phyloP scores from a whole-genome alignment of 2,329 filamentous ascomycete genomes.

The Ascochyta rabiei region DNA sequence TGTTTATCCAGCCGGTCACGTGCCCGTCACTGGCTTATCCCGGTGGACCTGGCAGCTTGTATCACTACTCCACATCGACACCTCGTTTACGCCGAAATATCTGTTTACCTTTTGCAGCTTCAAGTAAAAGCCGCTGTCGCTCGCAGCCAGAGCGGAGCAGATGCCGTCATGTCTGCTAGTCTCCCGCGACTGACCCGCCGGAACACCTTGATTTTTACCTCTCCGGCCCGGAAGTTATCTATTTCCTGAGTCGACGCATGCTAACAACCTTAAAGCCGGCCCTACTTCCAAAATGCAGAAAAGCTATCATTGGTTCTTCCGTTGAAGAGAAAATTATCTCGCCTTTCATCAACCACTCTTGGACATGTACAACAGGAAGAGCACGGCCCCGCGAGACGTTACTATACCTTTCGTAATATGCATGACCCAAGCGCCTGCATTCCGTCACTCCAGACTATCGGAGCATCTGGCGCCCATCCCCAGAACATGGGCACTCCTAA shows the following conservation, averaged over 20 bases:
- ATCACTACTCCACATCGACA: not conserved
- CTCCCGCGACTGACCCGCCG: conserved; percentile 5
- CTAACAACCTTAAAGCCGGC: not conserved
- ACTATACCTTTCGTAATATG: not conserved
- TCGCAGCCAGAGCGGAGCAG: conserved; percentile 2
- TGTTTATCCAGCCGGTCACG: not conserved
- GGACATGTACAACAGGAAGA: not conserved
- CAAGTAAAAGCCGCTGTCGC: not conserved
- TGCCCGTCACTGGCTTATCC: not conserved
- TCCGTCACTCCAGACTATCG: not conserved
- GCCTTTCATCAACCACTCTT: not conserved
- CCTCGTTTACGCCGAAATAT: not conserved
- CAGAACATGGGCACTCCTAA: conserved; percentile 1
- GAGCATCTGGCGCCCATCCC: not conserved
- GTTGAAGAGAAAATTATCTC: not conserved
- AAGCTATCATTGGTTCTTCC: not conserved
- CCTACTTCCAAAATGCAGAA: not conserved
- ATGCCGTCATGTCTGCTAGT: conserved; percentile 10
- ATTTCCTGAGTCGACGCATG: conserved; percentile 2
- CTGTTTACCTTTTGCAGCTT: conserved; percentile 3
- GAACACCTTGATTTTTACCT: conserved; percentile 10
- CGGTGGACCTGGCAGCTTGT: too few relatives aligned
- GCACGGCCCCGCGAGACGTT: not conserved
- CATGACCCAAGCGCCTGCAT: conserved; percentile 5
- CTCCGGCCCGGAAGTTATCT: not conserved